Base-by-base conservation (phyloP, 108 stramenopile species). In the Cyclotella sp. region DNA sequence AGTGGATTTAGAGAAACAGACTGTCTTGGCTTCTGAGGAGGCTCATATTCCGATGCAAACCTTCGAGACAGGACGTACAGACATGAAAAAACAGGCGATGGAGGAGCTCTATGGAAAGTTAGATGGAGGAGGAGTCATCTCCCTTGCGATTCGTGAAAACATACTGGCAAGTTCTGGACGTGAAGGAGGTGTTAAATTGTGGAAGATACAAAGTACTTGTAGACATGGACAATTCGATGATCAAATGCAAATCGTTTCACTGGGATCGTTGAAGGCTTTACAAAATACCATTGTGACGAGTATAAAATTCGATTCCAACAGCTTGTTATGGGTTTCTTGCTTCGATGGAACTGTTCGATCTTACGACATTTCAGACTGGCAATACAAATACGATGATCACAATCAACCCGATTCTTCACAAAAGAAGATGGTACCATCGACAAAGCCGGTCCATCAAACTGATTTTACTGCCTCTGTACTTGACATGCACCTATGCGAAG, bases 41-140 rank as follows among this genome's bases (percentile, higher is more conserved):
- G 69, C 68, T 47, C 82, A 77, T 39, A 75, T 83, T 45, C 46
- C 42, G 4, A 44, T 68, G 30, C 63, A 83, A 6, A 58, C 21
- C 59, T 13, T 18, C 5, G 65, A 43, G 22, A 22, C 34, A 44
- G 77, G 28, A 26, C n/a, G 51, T 22, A 43, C 29, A 40, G 54
- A 61, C 12, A 44, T 62, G 46, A 68, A 68, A 30, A 74, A 80
- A 15, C 59, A 78, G 28, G 76, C 73, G 13, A 74, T 75, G 64
- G 70, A 78, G 54, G 65, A 72, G 12, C 54, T 89, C 43, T 87
- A 84, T 54, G 85, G 80, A 39, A 75, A 69, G 49, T 73, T 76
- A n/a, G 88, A 89, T 75, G 86, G 88, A 15, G 84, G 84, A 34
- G 88, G 88, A 24, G 82, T 85, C 0, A 47, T 86, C 29, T 77